These are phyloP conservation scores for Aurinia saxatilis DNA, from an alignment of 345 rosid genomes.

Conservation along the genomic window DNA sequence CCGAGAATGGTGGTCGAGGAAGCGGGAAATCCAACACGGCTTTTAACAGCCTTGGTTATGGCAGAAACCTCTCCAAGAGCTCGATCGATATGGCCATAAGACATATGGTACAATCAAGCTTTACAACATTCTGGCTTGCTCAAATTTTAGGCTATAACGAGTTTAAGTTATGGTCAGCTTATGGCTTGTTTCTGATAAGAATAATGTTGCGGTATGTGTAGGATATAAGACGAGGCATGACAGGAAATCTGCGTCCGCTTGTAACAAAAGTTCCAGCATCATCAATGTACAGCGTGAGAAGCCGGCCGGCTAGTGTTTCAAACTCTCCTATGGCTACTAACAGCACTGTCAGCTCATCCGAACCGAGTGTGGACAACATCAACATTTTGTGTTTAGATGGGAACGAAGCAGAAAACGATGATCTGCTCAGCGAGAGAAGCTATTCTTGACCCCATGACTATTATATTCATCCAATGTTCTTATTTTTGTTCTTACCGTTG, in stretches of 20 bases:
- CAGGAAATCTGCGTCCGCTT: constrained; percentile 58
- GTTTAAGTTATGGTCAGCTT: neutral
- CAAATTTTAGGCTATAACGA: too few relatives aligned
- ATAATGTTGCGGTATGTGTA: constrained; percentile 19
- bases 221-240: constrained; percentile 73
- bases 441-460: constrained; percentile 24
- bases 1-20: constrained; percentile 26
- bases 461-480: neutral
- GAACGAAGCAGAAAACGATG: constrained; percentile 49
- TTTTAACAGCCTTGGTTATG: constrained; percentile 61
- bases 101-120: constrained; percentile 54
- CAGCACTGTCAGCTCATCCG: constrained; percentile 67
- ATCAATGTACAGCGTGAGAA: constrained; percentile 68
- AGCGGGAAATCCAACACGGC: constrained; percentile 26
- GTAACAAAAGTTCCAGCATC: constrained; percentile 71
- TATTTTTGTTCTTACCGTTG: constrained; percentile 3
- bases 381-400: constrained; percentile 46
- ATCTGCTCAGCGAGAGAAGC: constrained; percentile 44
- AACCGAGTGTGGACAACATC: constrained; percentile 57
- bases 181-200: neutral
- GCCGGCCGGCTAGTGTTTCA: constrained; percentile 45
- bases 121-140: neutral
- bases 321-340: constrained; percentile 77
- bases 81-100: constrained; percentile 89
- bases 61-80: constrained; percentile 75